Conservation (phyloP, 2,329 filamentous ascomycete genomes). For the Fusarium falciforme region DNA sequence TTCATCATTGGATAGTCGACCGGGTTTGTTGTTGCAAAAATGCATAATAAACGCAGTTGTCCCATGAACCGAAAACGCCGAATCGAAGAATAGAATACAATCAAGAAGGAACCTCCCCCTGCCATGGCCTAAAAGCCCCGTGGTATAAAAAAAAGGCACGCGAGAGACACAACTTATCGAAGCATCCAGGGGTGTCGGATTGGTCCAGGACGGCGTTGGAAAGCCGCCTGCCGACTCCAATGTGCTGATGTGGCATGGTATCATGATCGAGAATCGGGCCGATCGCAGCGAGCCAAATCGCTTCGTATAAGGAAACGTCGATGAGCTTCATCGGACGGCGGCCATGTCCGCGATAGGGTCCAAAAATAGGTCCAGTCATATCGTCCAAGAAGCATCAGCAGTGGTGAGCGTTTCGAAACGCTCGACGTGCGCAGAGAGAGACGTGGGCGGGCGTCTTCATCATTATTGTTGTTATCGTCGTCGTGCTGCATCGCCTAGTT, state of each 20-base stretch:
- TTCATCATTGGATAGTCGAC: not conserved
- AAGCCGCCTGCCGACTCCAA: not conserved
- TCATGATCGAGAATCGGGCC: not conserved
- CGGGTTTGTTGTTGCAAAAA: conserved; percentile 2
- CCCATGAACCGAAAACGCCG: conserved; percentile 27
- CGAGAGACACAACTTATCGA: not conserved
- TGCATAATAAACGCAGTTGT: conserved; percentile 4
- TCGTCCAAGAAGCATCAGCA: not conserved
- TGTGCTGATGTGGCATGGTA: not conserved
- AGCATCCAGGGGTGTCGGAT: not conserved
- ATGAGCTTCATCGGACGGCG: not conserved
- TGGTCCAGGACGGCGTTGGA: conserved; percentile 6
- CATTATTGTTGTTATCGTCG: not conserved
- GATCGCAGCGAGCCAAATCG: not conserved
- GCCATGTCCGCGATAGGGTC: not conserved
- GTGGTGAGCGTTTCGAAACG: not conserved
- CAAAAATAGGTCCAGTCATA: not conserved
- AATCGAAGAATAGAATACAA: conserved; percentile 22
- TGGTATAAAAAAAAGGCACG: conserved; percentile 1
- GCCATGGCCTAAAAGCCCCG: conserved; percentile 16
- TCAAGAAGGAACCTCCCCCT: not conserved
- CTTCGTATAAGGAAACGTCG: not conserved
- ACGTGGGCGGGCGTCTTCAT: not conserved
- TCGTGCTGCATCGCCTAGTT: conserved; percentile 14
- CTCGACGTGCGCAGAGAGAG: not conserved